Conservation (phyloP, 2,329 filamentous ascomycete genomes). For the Cladosporium sp. region DNA sequence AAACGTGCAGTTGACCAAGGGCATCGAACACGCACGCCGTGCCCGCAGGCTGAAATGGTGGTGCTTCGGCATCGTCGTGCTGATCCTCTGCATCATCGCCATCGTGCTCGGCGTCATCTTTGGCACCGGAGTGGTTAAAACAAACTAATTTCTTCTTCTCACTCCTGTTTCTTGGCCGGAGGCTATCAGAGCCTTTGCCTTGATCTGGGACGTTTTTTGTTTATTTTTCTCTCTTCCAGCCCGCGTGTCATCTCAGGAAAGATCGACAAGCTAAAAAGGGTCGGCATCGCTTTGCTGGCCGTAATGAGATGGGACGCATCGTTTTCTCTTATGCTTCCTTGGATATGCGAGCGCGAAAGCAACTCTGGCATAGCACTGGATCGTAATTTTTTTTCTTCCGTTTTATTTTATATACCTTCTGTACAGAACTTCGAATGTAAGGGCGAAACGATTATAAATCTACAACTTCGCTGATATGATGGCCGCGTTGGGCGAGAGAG, state of each 20-base stretch:
- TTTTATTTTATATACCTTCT: conserved; percentile 2
- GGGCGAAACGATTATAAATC: neutral
- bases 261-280: neutral
- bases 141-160: neutral
- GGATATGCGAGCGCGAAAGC: conserved; percentile 6
- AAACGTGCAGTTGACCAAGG: conserved; percentile 68
- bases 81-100: conserved; percentile 51
- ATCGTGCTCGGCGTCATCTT: conserved; percentile 53
- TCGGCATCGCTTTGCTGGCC: neutral
- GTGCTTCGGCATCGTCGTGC: conserved; percentile 61
- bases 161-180: neutral
- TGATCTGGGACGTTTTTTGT: neutral
- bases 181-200: neutral
- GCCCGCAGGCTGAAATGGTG: conserved; percentile 80
- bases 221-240: neutral
- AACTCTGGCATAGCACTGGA: neutral
- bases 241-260: neutral
- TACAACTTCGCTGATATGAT: neutral
- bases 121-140: conserved; percentile 34
- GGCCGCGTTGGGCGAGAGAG: neutral
- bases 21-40: conserved; percentile 65
- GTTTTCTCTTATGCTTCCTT: neutral
- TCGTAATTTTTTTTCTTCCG: neutral
- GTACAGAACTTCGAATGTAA: conserved; percentile 9
- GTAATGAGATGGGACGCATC: neutral